phyloP scores from a whole-genome alignment of 1,284 basidiomycete species.

The Pseudozyma sp. region DNA sequence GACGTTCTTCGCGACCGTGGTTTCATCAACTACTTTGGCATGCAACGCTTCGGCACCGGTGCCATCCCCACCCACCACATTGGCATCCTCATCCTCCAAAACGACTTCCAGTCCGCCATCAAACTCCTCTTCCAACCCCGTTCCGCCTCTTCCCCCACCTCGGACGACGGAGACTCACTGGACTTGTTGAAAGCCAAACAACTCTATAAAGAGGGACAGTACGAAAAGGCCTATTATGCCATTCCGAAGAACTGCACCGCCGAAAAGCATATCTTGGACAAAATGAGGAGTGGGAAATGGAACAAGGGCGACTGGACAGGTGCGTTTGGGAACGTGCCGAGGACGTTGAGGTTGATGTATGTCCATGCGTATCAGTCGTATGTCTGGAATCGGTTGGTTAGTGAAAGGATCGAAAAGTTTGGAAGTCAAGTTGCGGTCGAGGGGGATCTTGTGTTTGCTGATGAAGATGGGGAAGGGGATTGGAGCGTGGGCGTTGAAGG shows the following conservation, averaged over 20 bases:
- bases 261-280: conserved; percentile 90
- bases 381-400: conserved; percentile 96
- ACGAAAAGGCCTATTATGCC: conserved; percentile 78
- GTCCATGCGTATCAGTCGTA: conserved; percentile 99
- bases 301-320: conserved; percentile 51
- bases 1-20: conserved; percentile 84
- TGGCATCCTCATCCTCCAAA: conserved; percentile 86
- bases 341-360: conserved; percentile 94
- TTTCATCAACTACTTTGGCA: conserved; percentile 98
- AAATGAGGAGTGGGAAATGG: conserved; percentile 74
- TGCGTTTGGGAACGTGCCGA: conserved; percentile 52
- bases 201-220: conserved; percentile 40
- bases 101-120: conserved; percentile 74
- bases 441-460: conserved; percentile 76
- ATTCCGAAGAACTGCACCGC: conserved; percentile 91
- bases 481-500: conserved; percentile 13
- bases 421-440: conserved; percentile 81
- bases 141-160: conserved; percentile 11
- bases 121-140: conserved; percentile 53
- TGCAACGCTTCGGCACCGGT: conserved; percentile 99
- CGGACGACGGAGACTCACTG: conserved; percentile 38
- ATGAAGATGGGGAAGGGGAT: conserved; percentile 52
- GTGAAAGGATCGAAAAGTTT: conserved; percentile 84
- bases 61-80: conserved; percentile 94
- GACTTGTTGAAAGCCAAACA: conserved; percentile 45